These are phyloP conservation scores for Hanseniaspora occidentalis DNA, from an alignment of 805 yeast species.

Conservation along the genomic window DNA sequence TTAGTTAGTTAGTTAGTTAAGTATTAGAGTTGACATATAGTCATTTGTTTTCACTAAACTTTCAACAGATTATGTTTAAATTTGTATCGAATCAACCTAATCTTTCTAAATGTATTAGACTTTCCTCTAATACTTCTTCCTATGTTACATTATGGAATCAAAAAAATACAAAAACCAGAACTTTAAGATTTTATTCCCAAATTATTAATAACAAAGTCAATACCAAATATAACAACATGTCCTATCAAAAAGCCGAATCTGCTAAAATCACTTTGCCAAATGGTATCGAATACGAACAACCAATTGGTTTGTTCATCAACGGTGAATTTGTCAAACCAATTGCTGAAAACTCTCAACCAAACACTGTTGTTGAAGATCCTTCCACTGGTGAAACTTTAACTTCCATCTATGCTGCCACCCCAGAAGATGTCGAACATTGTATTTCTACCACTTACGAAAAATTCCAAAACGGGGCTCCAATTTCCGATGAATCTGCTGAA, in stretches of 20 bases:
- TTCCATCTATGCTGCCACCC: constrained; percentile 44
- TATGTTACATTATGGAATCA: no score
- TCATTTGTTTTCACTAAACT: no score
- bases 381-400: constrained; percentile 52
- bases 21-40: no score
- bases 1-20: no score
- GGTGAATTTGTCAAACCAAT: constrained; percentile 50
- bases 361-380: constrained; percentile 40
- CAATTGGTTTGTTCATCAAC: constrained; percentile 82
- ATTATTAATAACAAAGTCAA: neutral
- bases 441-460: constrained; percentile 32
- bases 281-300: constrained; percentile 58
- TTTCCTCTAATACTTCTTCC: no score
- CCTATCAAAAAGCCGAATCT: constrained; percentile 17
- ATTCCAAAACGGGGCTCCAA: constrained; percentile 2
- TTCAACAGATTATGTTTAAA: no score
- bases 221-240: constrained; percentile 1
- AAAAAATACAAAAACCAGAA: neutral
- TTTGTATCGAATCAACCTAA: no score
- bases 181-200: neutral
- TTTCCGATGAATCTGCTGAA: constrained; percentile 28
- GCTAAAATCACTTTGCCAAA: constrained; percentile 47
- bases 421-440: constrained; percentile 56
- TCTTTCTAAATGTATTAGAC: no score
- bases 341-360: constrained; percentile 31